phyloP scores from a whole-genome alignment of 148 eudicot species.

The Fagopyrum esculentum region DNA sequence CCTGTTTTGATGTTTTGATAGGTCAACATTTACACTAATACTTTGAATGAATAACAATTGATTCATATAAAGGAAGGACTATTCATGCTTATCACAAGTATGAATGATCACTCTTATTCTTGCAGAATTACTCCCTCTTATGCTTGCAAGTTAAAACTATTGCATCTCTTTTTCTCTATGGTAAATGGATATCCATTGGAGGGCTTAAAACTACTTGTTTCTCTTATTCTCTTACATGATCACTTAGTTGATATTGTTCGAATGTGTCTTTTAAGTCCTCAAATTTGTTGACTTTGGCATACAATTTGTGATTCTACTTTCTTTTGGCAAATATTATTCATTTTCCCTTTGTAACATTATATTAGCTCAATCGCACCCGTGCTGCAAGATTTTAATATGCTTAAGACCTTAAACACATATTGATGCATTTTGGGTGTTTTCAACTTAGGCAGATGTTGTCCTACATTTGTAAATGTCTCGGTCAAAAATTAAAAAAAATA shows the following conservation, averaged over 20 bases:
- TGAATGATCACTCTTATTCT: background rate
- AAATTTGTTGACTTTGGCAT: background rate
- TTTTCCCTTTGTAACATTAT: background rate
- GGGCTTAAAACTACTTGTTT: too few relatives aligned
- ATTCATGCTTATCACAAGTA: conserved; percentile 97
- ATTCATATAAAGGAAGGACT: conserved; percentile 78
- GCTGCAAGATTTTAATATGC: too few relatives aligned
- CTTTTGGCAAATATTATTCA: background rate
- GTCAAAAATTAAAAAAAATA: too few relatives aligned
- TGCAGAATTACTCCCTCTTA: too few relatives aligned
- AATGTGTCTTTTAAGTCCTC: background rate
- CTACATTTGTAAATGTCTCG: too few relatives aligned
- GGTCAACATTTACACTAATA: conserved; percentile 96
- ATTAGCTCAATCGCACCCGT: background rate
- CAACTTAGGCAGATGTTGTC: too few relatives aligned
- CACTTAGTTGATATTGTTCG: background rate
- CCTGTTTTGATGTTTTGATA: conserved; percentile 20
- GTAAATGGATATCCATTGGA: too few relatives aligned
- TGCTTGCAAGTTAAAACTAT: too few relatives aligned
- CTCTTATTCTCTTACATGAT: background rate
- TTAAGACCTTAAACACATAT: too few relatives aligned
- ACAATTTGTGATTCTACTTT: background rate
- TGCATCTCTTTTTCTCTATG: too few relatives aligned
- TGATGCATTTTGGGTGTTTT: too few relatives aligned
- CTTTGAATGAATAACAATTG: conserved; percentile 95